Evolutionary conservation across 306 rosid species (phyloP).

Genomic region (Corylus avellana): DNA sequence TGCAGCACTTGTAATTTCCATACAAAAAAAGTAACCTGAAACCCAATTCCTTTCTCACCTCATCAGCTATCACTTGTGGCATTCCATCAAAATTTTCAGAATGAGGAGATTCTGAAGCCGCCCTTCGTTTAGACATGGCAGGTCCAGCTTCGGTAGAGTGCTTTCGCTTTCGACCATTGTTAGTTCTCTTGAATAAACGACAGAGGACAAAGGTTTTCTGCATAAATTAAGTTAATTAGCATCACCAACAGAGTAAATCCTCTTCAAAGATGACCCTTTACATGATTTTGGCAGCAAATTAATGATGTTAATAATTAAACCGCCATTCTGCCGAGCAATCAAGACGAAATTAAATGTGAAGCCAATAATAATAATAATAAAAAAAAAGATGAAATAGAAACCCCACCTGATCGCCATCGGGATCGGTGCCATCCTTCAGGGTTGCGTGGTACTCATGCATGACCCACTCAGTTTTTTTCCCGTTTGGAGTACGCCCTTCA

Average conservation of each 20-base stretch:
- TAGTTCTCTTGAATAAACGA: slow-evolving; percentile 64
- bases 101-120: not conserved
- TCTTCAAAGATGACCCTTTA: too few relatives aligned
- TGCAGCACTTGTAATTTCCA: too few relatives aligned
- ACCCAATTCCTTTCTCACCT: too few relatives aligned
- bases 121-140: not conserved
- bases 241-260: too few relatives aligned
- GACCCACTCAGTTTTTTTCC: slow-evolving; percentile 85
- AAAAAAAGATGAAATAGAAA: not conserved
- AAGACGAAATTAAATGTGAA: too few relatives aligned
- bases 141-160: not conserved
- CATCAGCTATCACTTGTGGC: not conserved
- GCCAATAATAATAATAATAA: too few relatives aligned
- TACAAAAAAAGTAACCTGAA: too few relatives aligned
- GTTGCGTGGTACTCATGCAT: slow-evolving; percentile 88
- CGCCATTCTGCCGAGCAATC: too few relatives aligned
- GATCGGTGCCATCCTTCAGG: slow-evolving; percentile 64
- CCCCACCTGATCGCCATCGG: slow-evolving; percentile 66
- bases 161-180: not conserved
- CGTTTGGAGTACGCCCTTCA: slow-evolving; percentile 83
- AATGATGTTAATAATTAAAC: too few relatives aligned
- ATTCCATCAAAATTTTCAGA: slow-evolving; percentile 1
- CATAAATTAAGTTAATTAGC: slow-evolving; percentile 7
- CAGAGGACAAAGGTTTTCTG: slow-evolving; percentile 84
- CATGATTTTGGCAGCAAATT: too few relatives aligned